Evolutionary conservation across 192 early-diverging fungal genomes (phyloP).

Genomic region (Coemansia sp.): DNA sequence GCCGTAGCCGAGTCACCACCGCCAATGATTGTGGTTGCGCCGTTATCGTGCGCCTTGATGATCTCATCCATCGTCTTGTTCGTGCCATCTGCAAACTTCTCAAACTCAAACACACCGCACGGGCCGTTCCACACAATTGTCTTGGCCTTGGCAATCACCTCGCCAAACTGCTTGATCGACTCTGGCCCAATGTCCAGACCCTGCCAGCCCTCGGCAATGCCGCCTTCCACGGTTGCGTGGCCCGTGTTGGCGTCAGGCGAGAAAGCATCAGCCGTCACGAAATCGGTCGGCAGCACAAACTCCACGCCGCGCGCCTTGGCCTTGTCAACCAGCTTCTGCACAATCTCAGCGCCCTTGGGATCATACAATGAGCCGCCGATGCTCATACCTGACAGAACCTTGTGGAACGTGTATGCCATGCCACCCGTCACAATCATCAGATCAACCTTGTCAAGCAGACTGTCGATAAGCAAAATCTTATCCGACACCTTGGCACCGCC

Average conservation of each 20-base stretch:
- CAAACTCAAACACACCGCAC: slow-evolving; percentile 97
- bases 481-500: slow-evolving; percentile 98
- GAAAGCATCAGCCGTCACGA: slow-evolving; percentile 87
- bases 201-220: slow-evolving; percentile 88
- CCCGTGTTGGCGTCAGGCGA: slow-evolving; percentile 77
- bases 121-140: slow-evolving; percentile 99
- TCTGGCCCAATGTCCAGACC: slow-evolving; percentile 89
- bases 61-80: slow-evolving; percentile 83
- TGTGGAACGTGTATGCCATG: slow-evolving; percentile 99
- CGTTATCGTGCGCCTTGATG: slow-evolving; percentile 72
- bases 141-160: slow-evolving; percentile 73
- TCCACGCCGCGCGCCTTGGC: slow-evolving; percentile 87
- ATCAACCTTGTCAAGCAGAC: slow-evolving; percentile 93
- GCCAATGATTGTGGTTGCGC: slow-evolving; percentile 86
- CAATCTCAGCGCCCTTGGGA: slow-evolving; percentile 81
- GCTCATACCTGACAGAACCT: slow-evolving; percentile 79
- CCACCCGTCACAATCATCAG: slow-evolving; percentile 85
- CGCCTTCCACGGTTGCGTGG: slow-evolving; percentile 80
- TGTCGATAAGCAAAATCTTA: slow-evolving; percentile 98
- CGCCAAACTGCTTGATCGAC: slow-evolving; percentile 70
- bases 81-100: slow-evolving; percentile 87
- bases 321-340: slow-evolving; percentile 78
- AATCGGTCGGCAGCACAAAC: slow-evolving; percentile 89
- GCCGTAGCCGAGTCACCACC: slow-evolving; percentile 99
- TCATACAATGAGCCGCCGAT: slow-evolving; percentile 95